Conservation (phyloP, 805 yeast genomes). For the Ogataea neopini region DNA sequence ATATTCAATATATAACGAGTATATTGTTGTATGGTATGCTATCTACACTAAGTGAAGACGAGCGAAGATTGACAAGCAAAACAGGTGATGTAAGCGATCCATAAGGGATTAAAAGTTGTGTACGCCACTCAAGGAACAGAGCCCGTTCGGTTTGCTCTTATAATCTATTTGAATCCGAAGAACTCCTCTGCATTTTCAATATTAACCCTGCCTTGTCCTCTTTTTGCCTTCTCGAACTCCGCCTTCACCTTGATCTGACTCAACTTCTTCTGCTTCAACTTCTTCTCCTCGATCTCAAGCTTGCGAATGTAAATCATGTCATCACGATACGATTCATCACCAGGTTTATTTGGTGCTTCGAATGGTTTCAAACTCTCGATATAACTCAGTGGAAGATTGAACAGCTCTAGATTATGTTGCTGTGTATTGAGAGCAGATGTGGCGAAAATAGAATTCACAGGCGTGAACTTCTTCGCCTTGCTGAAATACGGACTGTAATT, state of each 20-base stretch:
- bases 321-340: constrained; percentile 35
- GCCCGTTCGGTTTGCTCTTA: too few relatives aligned
- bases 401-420: constrained; percentile 36
- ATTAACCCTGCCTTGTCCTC: constrained; percentile 26
- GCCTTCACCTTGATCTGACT: constrained; percentile 17
- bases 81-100: too few relatives aligned
- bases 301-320: constrained; percentile 35
- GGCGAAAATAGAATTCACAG: constrained; percentile 33
- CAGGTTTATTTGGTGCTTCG: constrained; percentile 28
- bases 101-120: too few relatives aligned
- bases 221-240: constrained; percentile 27
- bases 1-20: background rate
- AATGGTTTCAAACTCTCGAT: constrained; percentile 24
- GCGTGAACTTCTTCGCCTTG: constrained; percentile 27
- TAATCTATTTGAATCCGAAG: constrained; percentile 33
- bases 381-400: constrained; percentile 34
- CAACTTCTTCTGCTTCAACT: constrained; percentile 17
- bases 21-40: background rate
- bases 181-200: constrained; percentile 34
- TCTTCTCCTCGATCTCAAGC: constrained; percentile 33
- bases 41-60: too few relatives aligned
- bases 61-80: too few relatives aligned
- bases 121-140: too few relatives aligned
- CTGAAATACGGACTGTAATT: constrained; percentile 34
- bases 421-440: constrained; percentile 36